Evolutionary conservation across 495 filamentous ascomycete species (phyloP), one percentile per base, ranked within the genome.

Genomic region (Neurospora sp.): DNA sequence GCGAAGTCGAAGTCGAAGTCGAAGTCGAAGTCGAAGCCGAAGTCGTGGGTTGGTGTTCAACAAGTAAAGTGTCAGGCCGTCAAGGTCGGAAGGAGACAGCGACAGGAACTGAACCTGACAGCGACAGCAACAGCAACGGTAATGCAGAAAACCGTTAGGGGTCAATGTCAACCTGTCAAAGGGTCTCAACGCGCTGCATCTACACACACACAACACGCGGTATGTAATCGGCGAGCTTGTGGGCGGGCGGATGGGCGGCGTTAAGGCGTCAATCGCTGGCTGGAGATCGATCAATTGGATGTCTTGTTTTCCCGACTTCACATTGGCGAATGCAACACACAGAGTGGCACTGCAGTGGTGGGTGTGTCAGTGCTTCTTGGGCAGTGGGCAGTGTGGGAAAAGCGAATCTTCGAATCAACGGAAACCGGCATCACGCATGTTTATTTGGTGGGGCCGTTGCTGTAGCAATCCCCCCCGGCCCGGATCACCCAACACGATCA

Each of bases 381-480:
- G 18, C 18, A 44, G 46, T 23, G 46, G 8, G 18, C n/a, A 20
- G 7, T 20, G 35, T 46, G 44, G 46, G 31, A 35, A 66, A 66
- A 14, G 23, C 23, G 54, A 66, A 18, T 66, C 54, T 66, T 66
- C 31, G 54, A 35, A 66, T 66, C 27, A 66, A 66, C 27, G 27
- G 54, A 5, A 4, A 4, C 54, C 54, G 54, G 54, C 54, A 62
- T 62, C 54, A 31, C 23, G 27, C 37, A 41, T 74, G 74, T 75
- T 71, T 75, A 69, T 70, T 71, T 71, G 59, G 71, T 71, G 74
- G 74, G 74, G 72, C 40, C 69, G 74, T 75, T 75, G 74, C 74
- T 71, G 69, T 54, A 69, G 74, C 69, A 70, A 72, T 40, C 18
- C 31, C 23, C 23, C 54, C 54, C 23, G 23, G 54, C 23, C 54